phyloP scores from a whole-genome alignment of 208 protist species.

The Leishmania mexicana region DNA sequence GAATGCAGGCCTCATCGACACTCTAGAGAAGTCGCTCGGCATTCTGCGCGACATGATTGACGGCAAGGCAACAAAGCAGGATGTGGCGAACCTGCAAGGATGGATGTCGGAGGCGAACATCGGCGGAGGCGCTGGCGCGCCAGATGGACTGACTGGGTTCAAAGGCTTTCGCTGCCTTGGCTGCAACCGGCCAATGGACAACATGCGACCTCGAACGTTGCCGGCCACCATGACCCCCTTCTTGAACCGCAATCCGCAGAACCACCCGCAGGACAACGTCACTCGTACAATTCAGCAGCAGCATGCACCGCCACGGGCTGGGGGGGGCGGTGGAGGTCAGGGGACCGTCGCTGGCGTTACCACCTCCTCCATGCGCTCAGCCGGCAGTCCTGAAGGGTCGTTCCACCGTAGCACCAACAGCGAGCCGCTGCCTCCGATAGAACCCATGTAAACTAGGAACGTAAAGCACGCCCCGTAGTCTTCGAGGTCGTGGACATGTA shows the following conservation, averaged over 20 bases:
- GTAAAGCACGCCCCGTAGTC: too few species aligned
- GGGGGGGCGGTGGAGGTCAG: neutral
- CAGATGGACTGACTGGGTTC: constrained; percentile 86
- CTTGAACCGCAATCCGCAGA: constrained; percentile 80
- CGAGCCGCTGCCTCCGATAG: constrained; percentile 31
- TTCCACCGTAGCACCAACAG: constrained; percentile 34
- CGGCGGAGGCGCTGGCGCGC: constrained; percentile 29
- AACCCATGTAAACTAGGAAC: constrained; percentile 15
- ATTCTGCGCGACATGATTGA: constrained; percentile 93
- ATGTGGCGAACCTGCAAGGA: constrained; percentile 77
- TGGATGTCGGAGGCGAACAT: constrained; percentile 49
- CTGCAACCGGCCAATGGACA: constrained; percentile 86
- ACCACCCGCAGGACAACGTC: constrained; percentile 62
- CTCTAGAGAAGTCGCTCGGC: constrained; percentile 88
- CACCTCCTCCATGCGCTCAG: neutral
- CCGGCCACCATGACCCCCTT: constrained; percentile 66
- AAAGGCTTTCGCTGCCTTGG: constrained; percentile 89
- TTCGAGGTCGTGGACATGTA: constrained; percentile 2
- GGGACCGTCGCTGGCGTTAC: neutral
- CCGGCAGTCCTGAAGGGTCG: constrained; percentile 13
- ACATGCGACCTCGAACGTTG: constrained; percentile 69
- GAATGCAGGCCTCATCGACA: constrained; percentile 92
- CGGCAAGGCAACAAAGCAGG: constrained; percentile 85
- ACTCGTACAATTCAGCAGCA: constrained; percentile 73
- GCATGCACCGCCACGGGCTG: constrained; percentile 34